Conservation (phyloP, 345 rosid genomes). For the Erysimum cheiranthoides region DNA sequence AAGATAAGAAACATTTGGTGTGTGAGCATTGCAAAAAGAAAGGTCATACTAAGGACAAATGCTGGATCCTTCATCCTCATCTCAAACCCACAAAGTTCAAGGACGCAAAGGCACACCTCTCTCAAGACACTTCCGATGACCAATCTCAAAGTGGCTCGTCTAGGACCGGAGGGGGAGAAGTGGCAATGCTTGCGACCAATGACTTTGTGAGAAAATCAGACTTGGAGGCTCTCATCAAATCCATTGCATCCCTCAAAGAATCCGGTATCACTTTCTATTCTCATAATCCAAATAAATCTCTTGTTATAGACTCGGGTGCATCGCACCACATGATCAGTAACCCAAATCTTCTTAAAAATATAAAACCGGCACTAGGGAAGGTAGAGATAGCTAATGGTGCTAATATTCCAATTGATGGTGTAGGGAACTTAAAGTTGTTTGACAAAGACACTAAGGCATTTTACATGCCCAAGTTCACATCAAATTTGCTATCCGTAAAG, state of each 20-base stretch:
- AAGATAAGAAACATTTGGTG: background rate
- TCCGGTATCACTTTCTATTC: background rate
- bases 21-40: background rate
- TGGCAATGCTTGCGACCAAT: no score
- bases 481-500: rapidly evolving
- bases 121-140: no score
- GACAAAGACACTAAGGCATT: background rate
- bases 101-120: no score
- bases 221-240: background rate
- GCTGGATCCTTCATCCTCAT: background rate
- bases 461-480: background rate
- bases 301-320: background rate
- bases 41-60: background rate
- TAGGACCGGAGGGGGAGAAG: no score
- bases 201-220: background rate
- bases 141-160: no score
- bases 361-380: background rate
- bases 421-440: background rate
- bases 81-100: background rate
- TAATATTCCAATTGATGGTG: background rate
- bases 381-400: background rate
- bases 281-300: background rate
- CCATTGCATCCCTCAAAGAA: background rate
- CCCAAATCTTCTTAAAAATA: background rate
- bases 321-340: background rate